Evolutionary conservation across 2,329 filamentous ascomycete genomes (phyloP).

Genomic region (Claviceps humidiphila): DNA sequence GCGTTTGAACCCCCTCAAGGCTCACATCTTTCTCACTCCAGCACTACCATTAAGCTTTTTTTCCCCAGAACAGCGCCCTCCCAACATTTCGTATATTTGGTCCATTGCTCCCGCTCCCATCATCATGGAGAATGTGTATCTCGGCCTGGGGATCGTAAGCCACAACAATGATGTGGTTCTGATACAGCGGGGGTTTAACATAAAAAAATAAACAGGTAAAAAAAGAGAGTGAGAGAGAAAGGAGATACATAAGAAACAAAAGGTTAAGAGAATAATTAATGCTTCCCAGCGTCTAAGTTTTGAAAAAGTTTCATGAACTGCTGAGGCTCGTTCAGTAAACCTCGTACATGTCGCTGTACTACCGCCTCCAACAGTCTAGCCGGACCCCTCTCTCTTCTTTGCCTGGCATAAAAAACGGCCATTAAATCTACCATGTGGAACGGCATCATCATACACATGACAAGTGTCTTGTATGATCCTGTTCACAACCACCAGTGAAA

Average conservation of each 20-base stretch:
- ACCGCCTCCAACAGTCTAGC: neutral
- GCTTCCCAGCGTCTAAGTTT: constrained; percentile 4
- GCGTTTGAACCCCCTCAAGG: constrained; percentile 8
- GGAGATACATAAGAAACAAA: neutral
- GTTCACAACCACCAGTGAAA: neutral
- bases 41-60: constrained; percentile 1
- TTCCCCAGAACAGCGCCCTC: neutral
- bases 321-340: constrained; percentile 1
- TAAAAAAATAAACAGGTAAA: neutral
- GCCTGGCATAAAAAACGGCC: neutral
- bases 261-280: constrained; percentile 1
- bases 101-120: neutral
- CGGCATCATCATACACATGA: neutral
- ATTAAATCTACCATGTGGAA: neutral
- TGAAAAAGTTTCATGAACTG: neutral
- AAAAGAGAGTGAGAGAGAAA: neutral
- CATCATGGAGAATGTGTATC: neutral
- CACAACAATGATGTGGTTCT: neutral
- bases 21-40: constrained; percentile 3
- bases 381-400: neutral
- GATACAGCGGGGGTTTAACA: neutral
- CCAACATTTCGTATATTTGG: neutral
- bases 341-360: constrained; percentile 3
- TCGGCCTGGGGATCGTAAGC: neutral
- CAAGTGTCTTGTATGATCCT: constrained; percentile 1